phyloP scores from a whole-genome alignment of 345 rosid species.

The Kandelia obovata region DNA sequence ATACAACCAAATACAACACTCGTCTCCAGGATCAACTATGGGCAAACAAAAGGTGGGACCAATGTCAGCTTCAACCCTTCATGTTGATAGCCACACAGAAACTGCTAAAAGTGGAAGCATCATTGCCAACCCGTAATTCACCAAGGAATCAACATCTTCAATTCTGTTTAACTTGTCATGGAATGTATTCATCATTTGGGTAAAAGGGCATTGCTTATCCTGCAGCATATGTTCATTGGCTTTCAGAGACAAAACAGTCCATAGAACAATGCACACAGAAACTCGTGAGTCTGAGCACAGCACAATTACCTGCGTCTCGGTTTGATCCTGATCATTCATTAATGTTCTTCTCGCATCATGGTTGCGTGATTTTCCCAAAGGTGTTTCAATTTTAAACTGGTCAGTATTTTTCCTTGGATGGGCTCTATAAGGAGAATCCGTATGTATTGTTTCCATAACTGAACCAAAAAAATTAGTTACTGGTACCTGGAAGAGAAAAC shows the following conservation, averaged over 20 bases:
- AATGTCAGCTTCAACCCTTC: constrained; percentile 2
- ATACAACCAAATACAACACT: no score
- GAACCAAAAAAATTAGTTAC: constrained; percentile 97
- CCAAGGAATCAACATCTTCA: constrained; percentile 51
- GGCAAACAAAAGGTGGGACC: no score
- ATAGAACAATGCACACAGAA: background rate
- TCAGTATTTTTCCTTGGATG: constrained; percentile 28
- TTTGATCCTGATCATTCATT: constrained; percentile 23
- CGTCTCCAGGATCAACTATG: no score
- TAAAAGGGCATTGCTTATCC: constrained; percentile 45
- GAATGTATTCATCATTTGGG: constrained; percentile 31
- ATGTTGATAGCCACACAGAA: constrained; percentile 38
- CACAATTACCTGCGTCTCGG: constrained; percentile 33
- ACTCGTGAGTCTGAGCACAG: background rate
- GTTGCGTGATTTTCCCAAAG: constrained; percentile 29
- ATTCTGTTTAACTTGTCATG: constrained; percentile 34
- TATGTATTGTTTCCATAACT: constrained; percentile 88
- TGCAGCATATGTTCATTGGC: constrained; percentile 27
- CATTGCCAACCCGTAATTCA: constrained; percentile 53
- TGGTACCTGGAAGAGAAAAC: constrained; percentile 55
- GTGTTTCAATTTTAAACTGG: constrained; percentile 24
- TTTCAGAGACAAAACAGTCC: background rate
- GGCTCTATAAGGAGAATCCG: constrained; percentile 64
- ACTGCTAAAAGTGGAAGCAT: constrained; percentile 49
- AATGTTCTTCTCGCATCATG: constrained; percentile 25